These are phyloP conservation scores for Crithidia bombi DNA, from an alignment of 208 protist genomes.

Conservation along the genomic window DNA sequence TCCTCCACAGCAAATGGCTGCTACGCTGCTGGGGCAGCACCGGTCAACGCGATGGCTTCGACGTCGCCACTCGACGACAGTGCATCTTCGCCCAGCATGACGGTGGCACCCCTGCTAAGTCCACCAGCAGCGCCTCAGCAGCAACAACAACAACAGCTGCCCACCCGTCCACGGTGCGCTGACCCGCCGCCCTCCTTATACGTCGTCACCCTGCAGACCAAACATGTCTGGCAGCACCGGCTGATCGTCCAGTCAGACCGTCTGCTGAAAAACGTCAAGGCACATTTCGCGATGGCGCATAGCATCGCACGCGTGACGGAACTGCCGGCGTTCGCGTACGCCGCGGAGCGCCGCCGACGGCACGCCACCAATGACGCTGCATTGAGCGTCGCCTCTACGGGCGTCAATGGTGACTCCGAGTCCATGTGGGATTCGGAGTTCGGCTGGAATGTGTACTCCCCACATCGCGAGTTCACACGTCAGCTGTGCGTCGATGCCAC, in stretches of 20 bases:
- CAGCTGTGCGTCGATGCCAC: conserved; percentile 52
- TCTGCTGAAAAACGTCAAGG: conserved; percentile 37
- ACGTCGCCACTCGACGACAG: neutral
- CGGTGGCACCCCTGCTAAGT: conserved; percentile 14
- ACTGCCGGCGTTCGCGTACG: conserved; percentile 59
- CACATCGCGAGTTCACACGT: conserved; percentile 51
- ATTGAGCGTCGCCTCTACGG: too few relatives aligned
- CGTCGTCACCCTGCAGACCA: conserved; percentile 46
- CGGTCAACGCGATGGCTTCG: neutral
- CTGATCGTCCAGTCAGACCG: conserved; percentile 38
- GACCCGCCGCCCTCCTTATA: conserved; percentile 27
- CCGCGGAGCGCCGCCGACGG: conserved; percentile 10
- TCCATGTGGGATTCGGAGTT: conserved; percentile 54
- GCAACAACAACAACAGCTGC: conserved; percentile 13
- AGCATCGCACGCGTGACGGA: conserved; percentile 30
- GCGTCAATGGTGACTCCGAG: too few relatives aligned
- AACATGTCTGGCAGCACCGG: conserved; percentile 49
- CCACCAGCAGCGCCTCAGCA: neutral
- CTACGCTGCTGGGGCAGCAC: neutral
- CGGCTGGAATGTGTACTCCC: conserved; percentile 82
- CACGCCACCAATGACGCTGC: neutral
- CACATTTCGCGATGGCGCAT: conserved; percentile 23
- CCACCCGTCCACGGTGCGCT: conserved; percentile 17
- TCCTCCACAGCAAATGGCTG: neutral
- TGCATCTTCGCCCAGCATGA: neutral